Base-by-base conservation (phyloP, 2,329 filamentous ascomycete species). In the Myrmaecium sp. region DNA sequence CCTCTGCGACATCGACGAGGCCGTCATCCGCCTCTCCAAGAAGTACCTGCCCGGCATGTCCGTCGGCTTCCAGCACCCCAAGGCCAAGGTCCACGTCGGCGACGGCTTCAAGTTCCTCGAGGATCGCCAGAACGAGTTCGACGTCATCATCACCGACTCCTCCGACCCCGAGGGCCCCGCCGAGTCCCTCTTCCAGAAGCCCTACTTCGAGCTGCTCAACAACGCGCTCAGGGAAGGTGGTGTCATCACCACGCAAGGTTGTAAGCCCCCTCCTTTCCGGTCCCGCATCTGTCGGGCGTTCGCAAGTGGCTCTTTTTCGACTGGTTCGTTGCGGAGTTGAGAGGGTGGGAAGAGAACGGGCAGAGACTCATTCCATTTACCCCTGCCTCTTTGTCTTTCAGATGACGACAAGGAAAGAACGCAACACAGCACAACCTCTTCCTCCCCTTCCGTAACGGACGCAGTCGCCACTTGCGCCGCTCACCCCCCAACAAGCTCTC, bases 221-320 rank as follows among this genome's bases (percentile, higher is more conserved):
- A 79, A 75, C 49, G 89, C 89, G 45, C 74, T 95, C 44, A 74
- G 80, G 41, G 82, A 93, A 48, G 86, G 84, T 60, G 89, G 89
- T 64, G 83, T 98, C 52, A 95, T 98, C 62, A 86, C 83, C 60
- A 98, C 89, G 54, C 89, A 98, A 94, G 89, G 89, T 98, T 92
- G 82, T 92, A 83, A 70, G 82, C 73, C 75, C 74, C 69, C 68
- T 58, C 57, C 55, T 57, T 42, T 31, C 30, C 41, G 38, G 39
- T 36, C 32, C 40, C 33, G 26, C 18, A 31, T 28, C 18, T n/a
- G 8, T n/a, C 18, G 8, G 8, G 18, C 11, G 18, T 8, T 20
- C 11, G 11, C 11, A n/a, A 20, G 8, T 20, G 11, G 18, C 8
- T n/a, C 18, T 8, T 20, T n/a, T 20, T n/a, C 11, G 8, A n/a